Percentiles rank a stretch among this genome's conserved stretches.
Evolutionary conservation across 1,284 basidiomycete genomes (phyloP).

Genomic region (Rhodotorula glutinis): DNA sequence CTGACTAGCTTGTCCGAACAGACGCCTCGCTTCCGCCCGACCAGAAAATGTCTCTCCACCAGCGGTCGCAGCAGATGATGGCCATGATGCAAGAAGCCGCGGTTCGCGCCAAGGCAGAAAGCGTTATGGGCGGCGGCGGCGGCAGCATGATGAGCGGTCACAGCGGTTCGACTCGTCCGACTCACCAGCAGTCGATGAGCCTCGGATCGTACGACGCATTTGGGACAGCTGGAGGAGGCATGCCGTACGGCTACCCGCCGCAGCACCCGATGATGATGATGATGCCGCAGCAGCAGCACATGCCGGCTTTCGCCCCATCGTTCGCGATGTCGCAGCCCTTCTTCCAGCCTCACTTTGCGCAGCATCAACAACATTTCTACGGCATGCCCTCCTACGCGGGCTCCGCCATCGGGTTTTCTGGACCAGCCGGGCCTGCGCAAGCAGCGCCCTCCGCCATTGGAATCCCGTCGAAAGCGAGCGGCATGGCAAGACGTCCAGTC

Average conservation of each 20-base stretch:
- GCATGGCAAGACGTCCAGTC: neutral
- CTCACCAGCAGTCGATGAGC: slow-evolving; percentile 13
- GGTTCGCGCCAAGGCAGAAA: slow-evolving; percentile 32
- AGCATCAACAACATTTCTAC: slow-evolving; percentile 8
- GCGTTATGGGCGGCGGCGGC: slow-evolving; percentile 16
- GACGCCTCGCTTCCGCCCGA: slow-evolving; percentile 39
- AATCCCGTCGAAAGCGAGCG: neutral
- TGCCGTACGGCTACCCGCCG: slow-evolving; percentile 8
- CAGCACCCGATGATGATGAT: slow-evolving; percentile 5
- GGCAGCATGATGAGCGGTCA: slow-evolving; percentile 11
- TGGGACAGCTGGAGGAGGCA: slow-evolving; percentile 1
- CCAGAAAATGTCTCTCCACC: slow-evolving; percentile 39
- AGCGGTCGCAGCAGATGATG: slow-evolving; percentile 39
- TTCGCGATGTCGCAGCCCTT: slow-evolving; percentile 31
- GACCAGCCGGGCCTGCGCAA: neutral
- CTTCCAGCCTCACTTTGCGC: slow-evolving; percentile 18
- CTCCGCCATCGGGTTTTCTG: slow-evolving; percentile 20
- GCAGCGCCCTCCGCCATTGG: slow-evolving; percentile 10
- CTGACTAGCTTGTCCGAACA: slow-evolving; percentile 2
- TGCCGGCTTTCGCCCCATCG: slow-evolving; percentile 34
- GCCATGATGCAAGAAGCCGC: slow-evolving; percentile 39
- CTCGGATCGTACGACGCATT: slow-evolving; percentile 22
- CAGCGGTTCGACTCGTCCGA: neutral
- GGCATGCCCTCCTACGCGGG: slow-evolving; percentile 22
- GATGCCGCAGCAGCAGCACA: slow-evolving; percentile 4